A percentile compares a stretch with the other conserved stretches of the same genome.
Conservation (phyloP, 768 basidiomycete species). For the Lactarius vividus region DNA sequence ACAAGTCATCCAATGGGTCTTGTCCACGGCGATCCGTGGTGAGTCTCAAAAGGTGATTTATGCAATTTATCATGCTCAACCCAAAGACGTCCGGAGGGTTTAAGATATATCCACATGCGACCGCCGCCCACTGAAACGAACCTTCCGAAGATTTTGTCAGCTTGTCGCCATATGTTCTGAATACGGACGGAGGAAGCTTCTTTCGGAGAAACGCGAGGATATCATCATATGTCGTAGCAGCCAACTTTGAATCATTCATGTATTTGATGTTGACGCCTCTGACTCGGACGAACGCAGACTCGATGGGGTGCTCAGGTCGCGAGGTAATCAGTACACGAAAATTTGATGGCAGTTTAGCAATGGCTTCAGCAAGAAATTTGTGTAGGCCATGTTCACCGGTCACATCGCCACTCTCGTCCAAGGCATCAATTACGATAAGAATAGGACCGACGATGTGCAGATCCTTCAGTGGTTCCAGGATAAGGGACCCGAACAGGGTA, state of each 20-base stretch:
- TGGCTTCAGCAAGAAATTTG: background rate
- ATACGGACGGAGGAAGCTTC: background rate
- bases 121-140: constrained; percentile 4
- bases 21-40: background rate
- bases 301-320: background rate
- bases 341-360: too few relatives aligned
- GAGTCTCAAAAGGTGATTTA: background rate
- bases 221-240: background rate
- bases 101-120: too few relatives aligned
- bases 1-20: background rate
- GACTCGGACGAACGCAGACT: too few relatives aligned
- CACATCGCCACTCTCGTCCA: background rate
- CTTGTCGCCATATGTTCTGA: background rate
- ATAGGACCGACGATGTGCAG: background rate
- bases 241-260: background rate
- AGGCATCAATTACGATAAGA: background rate
- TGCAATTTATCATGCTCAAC: too few relatives aligned
- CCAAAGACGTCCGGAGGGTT: too few relatives aligned
- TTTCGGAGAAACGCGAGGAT: background rate
- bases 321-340: background rate
- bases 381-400: background rate
- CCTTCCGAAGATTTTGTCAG: background rate
- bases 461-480: background rate
- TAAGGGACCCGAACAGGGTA: background rate
- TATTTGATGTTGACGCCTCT: too few relatives aligned